Evolutionary conservation across 108 stramenopile genomes (phyloP), one percentile per base, ranked within the genome.

Genomic region (Ochromonas danica): DNA sequence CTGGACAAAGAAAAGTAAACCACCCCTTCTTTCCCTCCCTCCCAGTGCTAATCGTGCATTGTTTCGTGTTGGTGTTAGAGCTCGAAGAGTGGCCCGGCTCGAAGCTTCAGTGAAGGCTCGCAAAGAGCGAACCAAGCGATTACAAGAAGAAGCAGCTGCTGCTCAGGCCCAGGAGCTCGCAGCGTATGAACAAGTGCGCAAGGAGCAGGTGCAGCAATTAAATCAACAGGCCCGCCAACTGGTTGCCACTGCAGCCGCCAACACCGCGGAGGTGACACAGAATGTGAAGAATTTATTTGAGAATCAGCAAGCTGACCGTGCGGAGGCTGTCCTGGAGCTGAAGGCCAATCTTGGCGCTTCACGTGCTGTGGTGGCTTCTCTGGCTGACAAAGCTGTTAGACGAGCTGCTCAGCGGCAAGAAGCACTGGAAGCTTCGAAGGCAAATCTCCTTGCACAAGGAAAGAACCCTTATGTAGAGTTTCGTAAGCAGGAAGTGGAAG

Each of bases 391-490:
- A 31, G 14, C 6, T 41, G 41, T 41, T 42, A 38, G 40, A 27
- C 6, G 38, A 60, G 38, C 38, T 14, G 51, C 6, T 6, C n/a
- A 42, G 40, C 10, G 10, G 40, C 6, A 75, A 25, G 10, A 75
- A 33, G 10, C 6, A 36, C 35, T 75, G 17, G 72, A 75, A 60
- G 40, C 6, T 36, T 6, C 36, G 25, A 75, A 75, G 40, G 72
- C 3, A 36, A 33, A 33, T 27, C 14, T 75, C n/a, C 22, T 75
- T 6, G 36, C 72, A 41, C 14, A 75, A 36, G 72, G 72, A 27
- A 6, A 35, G 31, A 75, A 75, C 72, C 72, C 72, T 27, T 75
- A 75, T 60, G 72, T 60, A 10, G 72, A 75, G 38, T 75, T 75
- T 42, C 72, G 72, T 10, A 45, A 60, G 25, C 6, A 60, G 31